Base-by-base conservation (phyloP, 2,329 filamentous ascomycete species). In the Coniochaeta ligniaria region DNA sequence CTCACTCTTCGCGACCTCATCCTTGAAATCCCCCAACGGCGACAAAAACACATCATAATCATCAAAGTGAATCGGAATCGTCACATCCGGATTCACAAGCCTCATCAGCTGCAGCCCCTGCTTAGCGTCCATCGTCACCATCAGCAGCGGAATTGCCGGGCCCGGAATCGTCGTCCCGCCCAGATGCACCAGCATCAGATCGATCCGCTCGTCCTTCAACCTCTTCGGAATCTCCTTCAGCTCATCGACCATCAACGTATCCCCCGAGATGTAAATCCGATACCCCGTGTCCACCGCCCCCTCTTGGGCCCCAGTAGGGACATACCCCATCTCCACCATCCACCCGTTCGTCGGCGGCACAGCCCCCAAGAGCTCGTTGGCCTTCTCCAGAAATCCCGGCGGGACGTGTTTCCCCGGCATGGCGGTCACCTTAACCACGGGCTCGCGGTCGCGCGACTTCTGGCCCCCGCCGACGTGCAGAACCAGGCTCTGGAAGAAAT, bases 71-170 rank as follows among this genome's bases (percentile, higher is more conserved):
- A 88, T 81, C 3, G 85, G 85, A 52, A 89, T 83, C 6, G 83
- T 87, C 57, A 88, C 60, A 26, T 86, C 82, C 64, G 85, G 83
- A 33, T 83, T 73, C 35, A 89, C 79, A 61, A 88, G 65, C 65
- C 77, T 73, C 69, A 89, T 81, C 63, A 89, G 69, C 71, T 86
- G 73, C 31, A 89, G 65, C 0, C 85, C 85, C 70, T 88, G 83
- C 67, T 80, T 76, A 24, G 81, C 85, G 69, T 89, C 85, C 85
- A 89, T 89, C 0, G 85, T 89, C 2, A 88, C 83, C 85, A 88
- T 88, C 26, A 88, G 61, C 62, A 88, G 70, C 52, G 84, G 83
- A 69, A 85, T 66, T 6, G 77, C 76, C 0, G 84, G 83, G 0
- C 80, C 78, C 0, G 86, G 86, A 33, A 90, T 83, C 4, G 84